A percentile compares a stretch with the other conserved stretches of the same genome.
Evolutionary conservation across 371 early-diverging fungal species (phyloP).

Genomic region (Mortierella sp.): DNA sequence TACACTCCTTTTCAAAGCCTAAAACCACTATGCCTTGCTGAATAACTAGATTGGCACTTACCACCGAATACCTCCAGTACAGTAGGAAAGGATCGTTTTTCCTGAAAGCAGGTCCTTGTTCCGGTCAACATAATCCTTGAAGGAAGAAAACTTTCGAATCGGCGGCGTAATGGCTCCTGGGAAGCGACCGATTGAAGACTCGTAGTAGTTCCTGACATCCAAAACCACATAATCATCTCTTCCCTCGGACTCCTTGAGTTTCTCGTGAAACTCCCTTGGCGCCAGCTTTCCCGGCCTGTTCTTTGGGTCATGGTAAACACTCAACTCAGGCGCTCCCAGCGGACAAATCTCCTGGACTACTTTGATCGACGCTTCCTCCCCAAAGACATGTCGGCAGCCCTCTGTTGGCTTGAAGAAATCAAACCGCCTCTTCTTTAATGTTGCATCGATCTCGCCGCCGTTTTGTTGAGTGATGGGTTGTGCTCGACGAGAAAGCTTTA

Average conservation of each 20-base stretch:
- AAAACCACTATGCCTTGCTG: not conserved
- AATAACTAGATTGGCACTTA: slow-evolving; percentile 15
- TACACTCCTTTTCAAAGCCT: not conserved
- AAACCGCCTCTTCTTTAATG: slow-evolving; percentile 26
- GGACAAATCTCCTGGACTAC: slow-evolving; percentile 82
- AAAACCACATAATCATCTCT: slow-evolving; percentile 64
- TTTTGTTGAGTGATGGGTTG: slow-evolving; percentile 6
- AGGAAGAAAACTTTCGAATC: slow-evolving; percentile 76
- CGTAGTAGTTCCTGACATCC: slow-evolving; percentile 83
- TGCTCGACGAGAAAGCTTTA: slow-evolving; percentile 27
- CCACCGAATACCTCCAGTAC: slow-evolving; percentile 77
- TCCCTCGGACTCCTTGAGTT: slow-evolving; percentile 42
- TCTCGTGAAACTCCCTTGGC: slow-evolving; percentile 64
- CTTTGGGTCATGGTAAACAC: slow-evolving; percentile 33
- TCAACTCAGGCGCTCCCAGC: slow-evolving; percentile 62
- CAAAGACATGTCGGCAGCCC: slow-evolving; percentile 80
- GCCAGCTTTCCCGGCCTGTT: slow-evolving; percentile 60
- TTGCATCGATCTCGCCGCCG: not conserved
- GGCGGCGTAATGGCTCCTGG: slow-evolving; percentile 72
- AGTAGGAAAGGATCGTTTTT: slow-evolving; percentile 77
- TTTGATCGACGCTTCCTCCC: slow-evolving; percentile 68
- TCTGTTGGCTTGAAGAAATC: slow-evolving; percentile 78
- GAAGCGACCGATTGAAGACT: slow-evolving; percentile 77
- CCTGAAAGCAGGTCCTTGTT: slow-evolving; percentile 64
- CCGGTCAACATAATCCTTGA: slow-evolving; percentile 73